These are phyloP conservation scores for Kappamyces sp. DNA, from an alignment of 192 early-diverging fungal genomes.

Conservation along the genomic window DNA sequence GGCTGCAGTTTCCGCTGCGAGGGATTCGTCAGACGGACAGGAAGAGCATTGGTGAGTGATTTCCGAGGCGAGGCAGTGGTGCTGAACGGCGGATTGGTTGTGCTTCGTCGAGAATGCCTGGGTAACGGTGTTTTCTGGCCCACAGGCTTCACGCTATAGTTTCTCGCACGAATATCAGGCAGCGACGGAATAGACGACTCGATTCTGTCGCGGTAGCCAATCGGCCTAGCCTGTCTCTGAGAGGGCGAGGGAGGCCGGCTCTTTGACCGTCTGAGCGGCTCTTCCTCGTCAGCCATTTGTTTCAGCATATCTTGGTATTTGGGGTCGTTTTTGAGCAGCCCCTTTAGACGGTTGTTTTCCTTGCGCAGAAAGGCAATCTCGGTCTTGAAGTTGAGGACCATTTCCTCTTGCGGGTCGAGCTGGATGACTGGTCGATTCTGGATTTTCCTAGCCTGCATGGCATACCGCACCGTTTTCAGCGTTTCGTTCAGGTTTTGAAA, in stretches of 20 bases:
- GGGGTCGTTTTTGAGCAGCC: not conserved
- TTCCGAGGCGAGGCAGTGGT: too few relatives aligned
- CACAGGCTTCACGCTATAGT: too few relatives aligned
- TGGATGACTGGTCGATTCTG: conserved; percentile 36
- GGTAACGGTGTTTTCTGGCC: too few relatives aligned
- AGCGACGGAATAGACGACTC: too few relatives aligned
- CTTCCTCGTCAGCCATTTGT: too few relatives aligned
- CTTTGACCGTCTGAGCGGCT: too few relatives aligned
- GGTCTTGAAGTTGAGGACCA: conserved; percentile 26
- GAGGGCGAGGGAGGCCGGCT: too few relatives aligned
- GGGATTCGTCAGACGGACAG: conserved; percentile 3
- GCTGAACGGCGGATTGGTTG: too few relatives aligned
- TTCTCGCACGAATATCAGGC: too few relatives aligned
- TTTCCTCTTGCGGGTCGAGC: conserved; percentile 31
- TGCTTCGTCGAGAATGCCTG: too few relatives aligned
- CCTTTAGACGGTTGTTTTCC: conserved; percentile 32
- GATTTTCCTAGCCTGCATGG: conserved; percentile 37
- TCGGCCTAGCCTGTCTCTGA: too few relatives aligned
- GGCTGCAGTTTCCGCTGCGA: not conserved
- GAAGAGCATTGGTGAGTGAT: not conserved
- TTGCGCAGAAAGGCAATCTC: conserved; percentile 30
- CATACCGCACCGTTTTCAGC: conserved; percentile 55
- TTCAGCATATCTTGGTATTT: not conserved
- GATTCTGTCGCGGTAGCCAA: too few relatives aligned
- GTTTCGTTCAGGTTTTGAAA: conserved; percentile 31